Evolutionary conservation across 23 red algal species (phyloP).

Genomic region (Cyanidiococcus yangmingshanensis): DNA sequence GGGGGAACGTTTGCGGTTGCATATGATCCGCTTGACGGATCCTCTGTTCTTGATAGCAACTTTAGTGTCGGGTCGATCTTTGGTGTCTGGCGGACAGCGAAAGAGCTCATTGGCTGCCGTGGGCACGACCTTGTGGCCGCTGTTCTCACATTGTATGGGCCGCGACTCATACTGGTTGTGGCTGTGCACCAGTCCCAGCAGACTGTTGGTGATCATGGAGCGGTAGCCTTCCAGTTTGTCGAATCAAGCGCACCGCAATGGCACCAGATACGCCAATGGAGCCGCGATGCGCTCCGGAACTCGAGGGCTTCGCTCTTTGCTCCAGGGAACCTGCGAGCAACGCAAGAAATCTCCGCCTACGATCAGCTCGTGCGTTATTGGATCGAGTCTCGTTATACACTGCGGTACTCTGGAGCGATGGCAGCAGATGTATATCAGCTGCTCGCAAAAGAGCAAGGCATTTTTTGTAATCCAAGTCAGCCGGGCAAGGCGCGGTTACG

Average conservation of each 20-base stretch:
- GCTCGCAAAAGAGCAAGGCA: constrained; percentile 48
- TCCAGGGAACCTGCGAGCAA: constrained; percentile 67
- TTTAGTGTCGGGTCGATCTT: constrained; percentile 87
- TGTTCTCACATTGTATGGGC: constrained; percentile 53
- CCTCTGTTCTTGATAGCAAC: constrained; percentile 66
- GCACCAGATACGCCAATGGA: constrained; percentile 14
- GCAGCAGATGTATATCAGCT: constrained; percentile 76
- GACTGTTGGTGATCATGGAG: neutral
- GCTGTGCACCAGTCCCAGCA: neutral
- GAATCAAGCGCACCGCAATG: constrained; percentile 9
- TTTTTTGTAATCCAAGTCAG: constrained; percentile 59
- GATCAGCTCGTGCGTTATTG: constrained; percentile 41
- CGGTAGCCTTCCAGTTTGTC: neutral
- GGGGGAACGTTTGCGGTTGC: constrained; percentile 36
- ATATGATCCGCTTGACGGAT: constrained; percentile 86
- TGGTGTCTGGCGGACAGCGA: constrained; percentile 42
- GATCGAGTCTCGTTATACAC: constrained; percentile 43
- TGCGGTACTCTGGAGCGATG: constrained; percentile 86
- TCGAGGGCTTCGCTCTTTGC: constrained; percentile 65
- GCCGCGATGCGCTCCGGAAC: neutral
- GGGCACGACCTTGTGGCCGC: constrained; percentile 42
- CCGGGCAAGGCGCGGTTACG: constrained; percentile 61
- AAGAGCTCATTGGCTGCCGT: constrained; percentile 17
- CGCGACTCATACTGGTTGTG: constrained; percentile 54
- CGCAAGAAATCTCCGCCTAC: constrained; percentile 37